Base-by-base conservation (phyloP, 805 yeast species). In the Candida peoriensis region DNA sequence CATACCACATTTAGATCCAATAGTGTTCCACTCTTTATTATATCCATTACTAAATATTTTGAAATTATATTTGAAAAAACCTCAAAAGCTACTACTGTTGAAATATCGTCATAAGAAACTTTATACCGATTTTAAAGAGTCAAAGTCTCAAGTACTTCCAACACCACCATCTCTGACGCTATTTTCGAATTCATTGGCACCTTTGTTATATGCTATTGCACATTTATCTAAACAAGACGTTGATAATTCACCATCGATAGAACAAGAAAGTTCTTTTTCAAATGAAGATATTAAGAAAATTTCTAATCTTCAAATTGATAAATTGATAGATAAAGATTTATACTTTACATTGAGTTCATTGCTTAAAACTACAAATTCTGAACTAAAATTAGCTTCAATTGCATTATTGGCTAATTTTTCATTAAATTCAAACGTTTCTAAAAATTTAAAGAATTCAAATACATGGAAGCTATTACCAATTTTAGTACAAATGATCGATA, bases 291-390 rank as follows among this genome's bases (percentile, higher is more conserved):
- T 31, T 15, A 8, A 43, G 6, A 31, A 24, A 3, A n/a, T n/a
- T n/a, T n/a, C n/a, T n/a, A n/a, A n/a, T n/a, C 26, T 41, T n/a
- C 36, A 37, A 29, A 44, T 52, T 24, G 47, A 48, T 30, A 25
- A 35, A 3, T 28, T 44, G 4, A 23, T 52, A 19, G 26, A 28
- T 8, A 39, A 36, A 24, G 39, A 38, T 6, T 30, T 42, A 3
- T 52, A 47, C 19, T 48, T 52, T 28, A 38, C 41, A 4, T 34
- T 50, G 23, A 43, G 43, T 5, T 50, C 54, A 4, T 36, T 47
- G 5, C 32, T 50, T 16, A 52, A 47, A 21, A 35, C 48, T 4
- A 43, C 36, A 15, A 45, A 44, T 23, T 42, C 39, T 11, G 53
- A 50, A 24, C 29, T 52, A 20, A 49, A 50, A 24, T 26, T 52